phyloP scores from a whole-genome alignment of 2,329 filamentous ascomycete genomes.

The Ustulina deusta region DNA sequence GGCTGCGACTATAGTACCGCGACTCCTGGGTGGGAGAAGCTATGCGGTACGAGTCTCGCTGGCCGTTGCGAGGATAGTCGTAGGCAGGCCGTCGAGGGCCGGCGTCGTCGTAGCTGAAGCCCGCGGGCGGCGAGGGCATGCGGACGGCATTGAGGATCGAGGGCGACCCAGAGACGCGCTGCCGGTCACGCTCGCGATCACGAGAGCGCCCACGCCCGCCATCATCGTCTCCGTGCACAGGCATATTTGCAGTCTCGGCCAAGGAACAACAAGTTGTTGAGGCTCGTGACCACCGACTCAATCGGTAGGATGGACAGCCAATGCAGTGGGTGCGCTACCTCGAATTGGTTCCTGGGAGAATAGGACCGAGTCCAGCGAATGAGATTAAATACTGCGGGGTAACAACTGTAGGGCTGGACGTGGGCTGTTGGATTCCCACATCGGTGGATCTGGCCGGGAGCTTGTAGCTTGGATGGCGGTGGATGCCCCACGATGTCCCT shows the following conservation, averaged over 20 bases:
- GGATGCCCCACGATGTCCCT: slow-evolving; percentile 22
- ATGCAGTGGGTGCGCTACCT: slow-evolving; percentile 24
- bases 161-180: slow-evolving; percentile 49
- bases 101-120: slow-evolving; percentile 57
- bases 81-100: slow-evolving; percentile 51
- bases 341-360: slow-evolving; percentile 21
- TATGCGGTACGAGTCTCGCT: slow-evolving; percentile 53
- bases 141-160: slow-evolving; percentile 57
- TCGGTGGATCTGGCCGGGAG: slow-evolving; percentile 31
- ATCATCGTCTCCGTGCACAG: slow-evolving; percentile 61
- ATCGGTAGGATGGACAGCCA: not conserved
- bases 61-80: slow-evolving; percentile 49
- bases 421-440: slow-evolving; percentile 30
- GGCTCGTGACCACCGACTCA: slow-evolving; percentile 19
- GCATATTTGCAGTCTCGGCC: slow-evolving; percentile 56
- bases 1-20: slow-evolving; percentile 45
- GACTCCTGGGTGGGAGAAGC: slow-evolving; percentile 49
- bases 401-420: slow-evolving; percentile 38
- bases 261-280: slow-evolving; percentile 18
- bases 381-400: slow-evolving; percentile 41
- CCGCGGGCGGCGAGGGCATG: slow-evolving; percentile 55
- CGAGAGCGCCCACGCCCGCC: slow-evolving; percentile 60
- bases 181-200: slow-evolving; percentile 51
- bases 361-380: slow-evolving; percentile 27
- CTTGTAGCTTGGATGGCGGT: slow-evolving; percentile 27